phyloP scores from a whole-genome alignment of 1,284 basidiomycete genomes.

The Ganoderma lucidum region DNA sequence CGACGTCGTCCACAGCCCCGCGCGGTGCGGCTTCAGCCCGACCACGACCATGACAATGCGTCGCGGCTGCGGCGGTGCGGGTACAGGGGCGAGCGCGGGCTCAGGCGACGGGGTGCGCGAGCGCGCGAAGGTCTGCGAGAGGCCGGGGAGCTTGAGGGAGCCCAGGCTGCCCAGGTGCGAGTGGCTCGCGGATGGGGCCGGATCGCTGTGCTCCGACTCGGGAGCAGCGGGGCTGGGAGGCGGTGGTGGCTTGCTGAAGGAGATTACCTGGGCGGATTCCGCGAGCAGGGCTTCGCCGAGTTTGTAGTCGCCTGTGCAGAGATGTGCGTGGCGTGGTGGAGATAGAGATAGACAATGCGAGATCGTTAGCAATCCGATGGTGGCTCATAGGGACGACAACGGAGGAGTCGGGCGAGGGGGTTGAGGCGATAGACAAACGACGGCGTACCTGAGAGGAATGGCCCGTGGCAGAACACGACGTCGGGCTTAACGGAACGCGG shows the following conservation, averaged over 20 bases:
- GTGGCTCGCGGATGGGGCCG: slow-evolving; percentile 22
- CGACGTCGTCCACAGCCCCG: slow-evolving; percentile 61
- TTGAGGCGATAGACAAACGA: neutral
- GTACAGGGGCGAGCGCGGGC: slow-evolving; percentile 51
- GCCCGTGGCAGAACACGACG: slow-evolving; percentile 71
- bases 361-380: slow-evolving; percentile 5
- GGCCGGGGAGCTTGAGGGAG: slow-evolving; percentile 38
- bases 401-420: neutral
- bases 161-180: slow-evolving; percentile 23
- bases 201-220: slow-evolving; percentile 6
- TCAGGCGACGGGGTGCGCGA: slow-evolving; percentile 61
- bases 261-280: slow-evolving; percentile 61
- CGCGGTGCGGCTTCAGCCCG: slow-evolving; percentile 66
- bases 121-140: slow-evolving; percentile 50
- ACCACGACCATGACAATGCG: slow-evolving; percentile 63
- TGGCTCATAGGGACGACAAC: neutral
- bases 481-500: slow-evolving; percentile 71
- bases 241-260: slow-evolving; percentile 48
- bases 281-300: slow-evolving; percentile 64
- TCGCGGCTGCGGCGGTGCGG: slow-evolving; percentile 54
- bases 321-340: neutral
- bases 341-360: neutral
- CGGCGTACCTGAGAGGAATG: slow-evolving; percentile 59
- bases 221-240: slow-evolving; percentile 15
- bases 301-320: slow-evolving; percentile 59